These are phyloP conservation scores for Bacidia gigantensis DNA, from an alignment of 495 filamentous ascomycete species.

Conservation along the genomic window DNA sequence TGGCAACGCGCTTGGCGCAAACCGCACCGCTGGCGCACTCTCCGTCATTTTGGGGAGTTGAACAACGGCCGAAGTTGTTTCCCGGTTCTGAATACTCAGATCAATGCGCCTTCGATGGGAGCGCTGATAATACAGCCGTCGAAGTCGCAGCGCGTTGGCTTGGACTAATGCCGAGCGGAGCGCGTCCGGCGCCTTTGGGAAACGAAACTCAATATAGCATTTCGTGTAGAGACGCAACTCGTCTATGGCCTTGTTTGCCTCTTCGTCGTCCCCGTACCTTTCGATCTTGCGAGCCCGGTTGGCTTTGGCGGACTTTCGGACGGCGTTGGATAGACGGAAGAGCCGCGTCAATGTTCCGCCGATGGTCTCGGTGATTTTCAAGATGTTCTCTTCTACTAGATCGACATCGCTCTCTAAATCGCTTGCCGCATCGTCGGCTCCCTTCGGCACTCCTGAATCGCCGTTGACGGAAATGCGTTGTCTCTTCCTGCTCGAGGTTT, in stretches of 20 bases:
- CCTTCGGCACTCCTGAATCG: conserved; percentile 16
- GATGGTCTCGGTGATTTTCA: conserved; percentile 21
- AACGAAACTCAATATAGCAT: conserved; percentile 23
- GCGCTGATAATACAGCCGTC: conserved; percentile 25
- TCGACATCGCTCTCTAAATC: conserved; percentile 20
- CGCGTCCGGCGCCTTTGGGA: conserved; percentile 21
- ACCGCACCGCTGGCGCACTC: conserved; percentile 18
- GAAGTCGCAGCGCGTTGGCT: conserved; percentile 25
- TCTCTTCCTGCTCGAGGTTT: conserved; percentile 20
- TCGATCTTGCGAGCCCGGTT: conserved; percentile 20
- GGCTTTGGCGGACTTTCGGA: conserved; percentile 16
- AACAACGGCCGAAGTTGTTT: conserved; percentile 10
- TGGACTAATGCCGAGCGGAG: conserved; percentile 23
- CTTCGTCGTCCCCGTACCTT: conserved; percentile 21
- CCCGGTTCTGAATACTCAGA: conserved; percentile 18
- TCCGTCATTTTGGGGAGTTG: conserved; percentile 20
- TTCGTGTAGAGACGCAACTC: conserved; percentile 24
- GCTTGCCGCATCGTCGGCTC: conserved; percentile 20
- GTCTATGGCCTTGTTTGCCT: conserved; percentile 22
- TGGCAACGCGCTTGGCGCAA: conserved; percentile 17
- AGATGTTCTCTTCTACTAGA: conserved; percentile 21
- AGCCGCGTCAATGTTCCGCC: conserved; percentile 24
- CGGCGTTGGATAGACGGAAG: conserved; percentile 23
- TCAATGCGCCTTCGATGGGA: conserved; percentile 23
- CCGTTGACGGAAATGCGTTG: conserved; percentile 19